Percentiles rank a stretch among this genome's conserved stretches.
These are phyloP conservation scores for Penicillium decumbens DNA, from an alignment of 2,329 filamentous ascomycete genomes.

Conservation along the genomic window DNA sequence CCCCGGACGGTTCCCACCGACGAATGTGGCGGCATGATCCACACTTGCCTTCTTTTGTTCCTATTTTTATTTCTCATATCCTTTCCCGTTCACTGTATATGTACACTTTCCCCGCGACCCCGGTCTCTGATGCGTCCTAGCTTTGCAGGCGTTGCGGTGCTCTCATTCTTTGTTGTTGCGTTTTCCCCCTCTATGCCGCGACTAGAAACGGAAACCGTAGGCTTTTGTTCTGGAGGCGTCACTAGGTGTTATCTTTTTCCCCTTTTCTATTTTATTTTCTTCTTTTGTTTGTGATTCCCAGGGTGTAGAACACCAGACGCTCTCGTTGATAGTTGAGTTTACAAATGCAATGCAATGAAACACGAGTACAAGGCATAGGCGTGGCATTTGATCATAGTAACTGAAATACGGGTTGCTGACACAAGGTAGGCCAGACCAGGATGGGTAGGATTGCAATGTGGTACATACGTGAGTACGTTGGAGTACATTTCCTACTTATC, in stretches of 20 bases:
- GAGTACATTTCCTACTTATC: not conserved
- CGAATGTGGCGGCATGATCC: constrained; percentile 28
- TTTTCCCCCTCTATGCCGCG: not conserved
- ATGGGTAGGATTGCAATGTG: not conserved
- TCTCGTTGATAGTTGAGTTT: constrained; percentile 6
- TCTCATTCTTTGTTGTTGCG: constrained; percentile 3
- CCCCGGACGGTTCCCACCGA: constrained; percentile 34
- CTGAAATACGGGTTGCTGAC: constrained; percentile 9
- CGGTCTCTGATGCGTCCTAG: constrained; percentile 10
- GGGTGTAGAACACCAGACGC: constrained; percentile 10
- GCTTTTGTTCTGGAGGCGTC: constrained; percentile 17
- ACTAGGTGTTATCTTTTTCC: not conserved
- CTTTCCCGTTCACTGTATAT: constrained; percentile 11
- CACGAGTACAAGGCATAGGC: not conserved
- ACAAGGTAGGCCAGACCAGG: not conserved
- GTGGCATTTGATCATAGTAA: constrained; percentile 17
- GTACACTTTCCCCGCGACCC: constrained; percentile 2
- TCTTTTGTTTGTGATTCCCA: constrained; percentile 5
- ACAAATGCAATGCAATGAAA: not conserved
- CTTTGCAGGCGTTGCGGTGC: constrained; percentile 18
- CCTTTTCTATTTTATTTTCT: not conserved
- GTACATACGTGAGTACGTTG: not conserved
- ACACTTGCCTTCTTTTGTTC: constrained; percentile 5
- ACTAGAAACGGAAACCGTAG: constrained; percentile 9
- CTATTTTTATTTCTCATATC: constrained; percentile 4